Base-by-base conservation (phyloP, 352 stramenopile species). In the Plasmopara muralis region DNA sequence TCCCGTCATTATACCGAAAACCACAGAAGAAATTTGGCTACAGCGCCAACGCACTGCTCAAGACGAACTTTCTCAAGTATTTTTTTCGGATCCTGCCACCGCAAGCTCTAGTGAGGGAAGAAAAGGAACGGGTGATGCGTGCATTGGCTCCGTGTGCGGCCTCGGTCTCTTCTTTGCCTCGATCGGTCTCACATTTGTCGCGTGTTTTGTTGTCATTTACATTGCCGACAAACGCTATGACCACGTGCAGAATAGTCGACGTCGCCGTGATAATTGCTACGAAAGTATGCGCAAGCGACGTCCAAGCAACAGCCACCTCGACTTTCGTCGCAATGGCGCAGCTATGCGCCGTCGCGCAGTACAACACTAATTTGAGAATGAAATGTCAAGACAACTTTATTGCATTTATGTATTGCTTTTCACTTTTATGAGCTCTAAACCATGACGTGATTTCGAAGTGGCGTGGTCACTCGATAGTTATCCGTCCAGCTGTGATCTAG, bases 121-220 rank as follows among this genome's bases (percentile, higher is more conserved):
- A 49, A 61, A 61, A 15, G 61, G 56, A n/a, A 58, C 50, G 1
- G 56, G 61, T 7, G 61, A 69, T 41, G 50, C 61, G 14, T 77
- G 68, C 28, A 68, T 77, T 35, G 66, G 59, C 16, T 50, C 62
- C 0, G 33, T 77, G 8, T 77, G 65, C 34, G 62, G 68, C 4
- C 52, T 77, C 10, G 55, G 57, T 6, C 59, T 77, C 50, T 74
- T 74, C 53, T 75, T 77, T 53, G 53, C 66, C 10, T 69, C 67
- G 0, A 48, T 73, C 28, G 51, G 43, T 15, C 37, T 77, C 46
- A 77, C 65, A 0, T 70, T 77, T 40, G 33, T 45, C 15, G 53
- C 67, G 10, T 77, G 68, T 45, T 53, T 66, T 39, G 41, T 68
- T 2, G 66, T 77, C 5, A 50, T 77, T 9, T 77, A 70, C 50